Evolutionary conservation across 2,329 filamentous ascomycete genomes (phyloP), one percentile per base, ranked within the genome.

Genomic region (Colletotrichum lini): DNA sequence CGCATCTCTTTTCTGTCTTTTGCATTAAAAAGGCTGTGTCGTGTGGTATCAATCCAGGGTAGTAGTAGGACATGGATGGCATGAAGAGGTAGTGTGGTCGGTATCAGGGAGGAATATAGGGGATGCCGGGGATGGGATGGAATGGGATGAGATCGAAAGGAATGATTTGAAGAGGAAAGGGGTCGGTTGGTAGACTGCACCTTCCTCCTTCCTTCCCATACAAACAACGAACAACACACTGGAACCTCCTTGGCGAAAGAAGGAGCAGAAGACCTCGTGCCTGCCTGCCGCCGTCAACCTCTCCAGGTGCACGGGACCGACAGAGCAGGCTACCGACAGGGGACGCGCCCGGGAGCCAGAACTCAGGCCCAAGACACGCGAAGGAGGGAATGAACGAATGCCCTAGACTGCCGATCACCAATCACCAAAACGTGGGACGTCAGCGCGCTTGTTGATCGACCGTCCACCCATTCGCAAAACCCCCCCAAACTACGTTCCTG

Each of bases 221-320:
- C 30, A 7, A 30, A 8, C 7, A 30, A 30, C 30, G 35, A 38
- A 38, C 35, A 38, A 38, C 9, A 38, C 30, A 35, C 30, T 35
- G 30, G 30, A 35, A 9, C 7, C 30, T 35, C 1, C 30, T 35
- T 35, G 8, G 8, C 9, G 2, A 10, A 9, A 10, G 44, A 47
- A 47, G 16, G 16, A 47, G 18, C 15, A 47, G 35, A 38, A 10
- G 35, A 38, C 30, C 8, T 35, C 8, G 30, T 8, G 8, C 30
- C 30, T 35, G 8, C 30, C 30, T 35, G 30, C 30, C 30, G 26
- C 26, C 26, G 26, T 30, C 26, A 30, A 30, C 26, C 26, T 30
- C 26, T 62, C 68, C 58, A 63, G 45, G 38, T 26, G 58, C 64
- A 68, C 58, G 65, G 68, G 58, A 71, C 58, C 18, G 13, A 42